Evolutionary conservation across 2,329 filamentous ascomycete species (phyloP).

Genomic region (Xylaria sp.): DNA sequence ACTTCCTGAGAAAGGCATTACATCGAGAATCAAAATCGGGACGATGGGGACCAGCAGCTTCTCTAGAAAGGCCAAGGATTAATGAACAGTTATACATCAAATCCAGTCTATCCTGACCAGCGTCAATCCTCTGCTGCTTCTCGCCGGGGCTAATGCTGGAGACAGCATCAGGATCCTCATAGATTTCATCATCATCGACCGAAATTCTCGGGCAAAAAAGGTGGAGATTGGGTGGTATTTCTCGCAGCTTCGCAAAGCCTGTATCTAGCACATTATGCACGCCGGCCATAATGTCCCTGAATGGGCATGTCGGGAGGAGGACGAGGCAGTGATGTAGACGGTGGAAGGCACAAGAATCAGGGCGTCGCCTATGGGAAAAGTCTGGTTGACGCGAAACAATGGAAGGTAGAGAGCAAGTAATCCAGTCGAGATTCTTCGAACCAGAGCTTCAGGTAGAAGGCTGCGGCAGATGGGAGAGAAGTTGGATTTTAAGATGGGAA

Average conservation of each 20-base stretch:
- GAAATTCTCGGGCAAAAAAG: conserved; percentile 74
- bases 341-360: conserved; percentile 1
- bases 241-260: conserved; percentile 45
- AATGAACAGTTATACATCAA: conserved; percentile 75
- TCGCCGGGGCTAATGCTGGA: conserved; percentile 62
- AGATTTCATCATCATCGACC: conserved; percentile 72
- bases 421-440: not conserved
- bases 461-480: not conserved
- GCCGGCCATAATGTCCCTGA: conserved; percentile 45
- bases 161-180: conserved; percentile 64
- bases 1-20: conserved; percentile 69
- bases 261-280: conserved; percentile 43
- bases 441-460: not conserved
- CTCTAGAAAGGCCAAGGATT: conserved; percentile 73
- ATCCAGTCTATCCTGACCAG: conserved; percentile 67
- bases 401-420: not conserved
- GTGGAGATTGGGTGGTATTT: conserved; percentile 55
- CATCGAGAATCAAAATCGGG: conserved; percentile 68
- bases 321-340: not conserved
- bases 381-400: not conserved
- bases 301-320: conserved; percentile 41
- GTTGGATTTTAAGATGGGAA: not conserved
- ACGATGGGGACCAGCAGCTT: conserved; percentile 69
- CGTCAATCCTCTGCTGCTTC: conserved; percentile 64
- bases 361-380: not conserved